A percentile compares a stretch with the other conserved stretches of the same genome.
Conservation (phyloP, 169 alveolate genomes). For the Cyclospora cayetanensis region DNA sequence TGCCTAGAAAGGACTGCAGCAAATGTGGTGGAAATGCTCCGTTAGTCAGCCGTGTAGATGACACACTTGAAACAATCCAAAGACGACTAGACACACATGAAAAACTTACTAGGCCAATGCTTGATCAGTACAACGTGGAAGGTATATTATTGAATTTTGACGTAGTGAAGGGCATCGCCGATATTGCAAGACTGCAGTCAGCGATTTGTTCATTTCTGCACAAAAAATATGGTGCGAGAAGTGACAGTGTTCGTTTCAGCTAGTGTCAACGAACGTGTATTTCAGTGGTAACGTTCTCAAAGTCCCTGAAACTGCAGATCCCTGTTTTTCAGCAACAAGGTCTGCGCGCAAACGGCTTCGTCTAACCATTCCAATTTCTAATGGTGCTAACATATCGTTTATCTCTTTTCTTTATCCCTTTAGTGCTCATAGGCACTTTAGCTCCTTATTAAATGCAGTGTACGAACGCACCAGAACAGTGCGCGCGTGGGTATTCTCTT, state of each 20-base stretch:
- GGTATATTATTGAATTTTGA: conserved; percentile 33
- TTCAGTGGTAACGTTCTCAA: neutral
- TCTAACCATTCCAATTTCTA: too few species aligned
- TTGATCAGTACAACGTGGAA: conserved; percentile 19
- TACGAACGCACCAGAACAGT: neutral
- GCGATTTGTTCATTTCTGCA: conserved; percentile 1
- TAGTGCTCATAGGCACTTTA: too few species aligned
- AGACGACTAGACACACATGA: conserved; percentile 31
- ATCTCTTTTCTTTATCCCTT: too few species aligned
- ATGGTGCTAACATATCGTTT: too few species aligned
- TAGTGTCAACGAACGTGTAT: neutral
- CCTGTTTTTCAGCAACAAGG: neutral
- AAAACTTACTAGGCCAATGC: conserved; percentile 47
- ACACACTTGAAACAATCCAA: conserved; percentile 45
- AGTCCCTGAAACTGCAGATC: neutral
- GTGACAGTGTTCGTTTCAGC: neutral
- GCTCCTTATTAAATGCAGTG: neutral
- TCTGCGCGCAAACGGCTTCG: neutral
- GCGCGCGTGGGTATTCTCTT: neutral
- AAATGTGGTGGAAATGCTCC: conserved; percentile 20
- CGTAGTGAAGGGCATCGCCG: conserved; percentile 44
- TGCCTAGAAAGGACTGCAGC: conserved; percentile 61
- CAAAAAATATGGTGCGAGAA: neutral
- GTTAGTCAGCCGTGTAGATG: conserved; percentile 56
- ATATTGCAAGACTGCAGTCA: conserved; percentile 10